Evolutionary conservation across 2,329 filamentous ascomycete species (phyloP), one percentile per base, ranked within the genome.

Genomic region (Endoconidiophora polonica): DNA sequence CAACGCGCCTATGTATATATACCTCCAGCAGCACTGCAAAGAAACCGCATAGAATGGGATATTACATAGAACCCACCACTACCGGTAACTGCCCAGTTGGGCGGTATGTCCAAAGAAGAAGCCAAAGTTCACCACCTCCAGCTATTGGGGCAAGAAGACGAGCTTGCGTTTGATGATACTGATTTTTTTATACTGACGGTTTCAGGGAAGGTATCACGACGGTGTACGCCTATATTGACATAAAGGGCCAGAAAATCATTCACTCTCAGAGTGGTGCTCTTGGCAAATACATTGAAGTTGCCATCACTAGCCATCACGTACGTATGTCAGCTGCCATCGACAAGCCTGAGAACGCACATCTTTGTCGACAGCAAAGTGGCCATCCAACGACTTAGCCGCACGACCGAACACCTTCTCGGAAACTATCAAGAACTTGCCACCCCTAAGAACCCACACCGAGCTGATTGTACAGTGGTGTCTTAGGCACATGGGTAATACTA

Each of bases 331-430:
- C 43, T 44, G 5, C 38, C 38, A 40, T 16, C 7, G 5, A n/a
- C 38, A n/a, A 6, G n/a, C 37, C 7, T 26, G 9, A 44, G 3
- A 10, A 24, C 24, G 2, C 23, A 44, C 14, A 44, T 44, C 42
- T 44, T 44, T 16, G 2, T 44, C 2, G 42, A 29, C 23, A 44
- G 42, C n/a, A 14, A 94, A 18, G 16, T 18, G 16, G 16, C 16
- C 16, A 18, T 18, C 16, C 16, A 18, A 18, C 1, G 16, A 1
- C 16, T 18, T 18, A 18, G 16, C 16, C 16, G 16, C 16, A 18
- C 16, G 16, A 18, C 1, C 16, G 16, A 18, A 18, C 16, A 18
- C 16, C 16, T 18, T 18, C 16, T 18, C 16, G 2, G 16, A 18
- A 18, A 18, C 16, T 18, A 18, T 18, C 16, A 18, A 2, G 16